Conservation (phyloP, 352 stramenopile genomes). For the Aphanomyces stellatus region DNA sequence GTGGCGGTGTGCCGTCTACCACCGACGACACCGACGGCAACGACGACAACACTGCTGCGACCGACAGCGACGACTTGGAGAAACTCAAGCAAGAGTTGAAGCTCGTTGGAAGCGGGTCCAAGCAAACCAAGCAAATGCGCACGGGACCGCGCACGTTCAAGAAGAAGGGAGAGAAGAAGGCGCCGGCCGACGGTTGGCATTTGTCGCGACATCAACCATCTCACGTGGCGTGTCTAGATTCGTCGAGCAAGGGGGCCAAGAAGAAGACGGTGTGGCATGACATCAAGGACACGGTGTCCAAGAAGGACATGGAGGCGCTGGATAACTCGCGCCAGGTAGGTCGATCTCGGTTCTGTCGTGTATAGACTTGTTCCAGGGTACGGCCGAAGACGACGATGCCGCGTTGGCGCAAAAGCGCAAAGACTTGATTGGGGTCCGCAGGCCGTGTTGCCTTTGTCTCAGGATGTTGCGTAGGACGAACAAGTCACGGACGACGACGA, state of each 20-base stretch:
- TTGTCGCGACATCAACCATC: background rate
- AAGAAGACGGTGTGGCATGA: constrained; percentile 33
- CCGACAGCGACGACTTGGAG: constrained; percentile 9
- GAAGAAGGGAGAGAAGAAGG: constrained; percentile 18
- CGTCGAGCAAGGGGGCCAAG: constrained; percentile 41
- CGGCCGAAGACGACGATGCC: constrained; percentile 58
- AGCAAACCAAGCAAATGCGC: constrained; percentile 13
- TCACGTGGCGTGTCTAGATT: background rate
- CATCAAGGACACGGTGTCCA: constrained; percentile 57
- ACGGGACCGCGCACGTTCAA: constrained; percentile 7
- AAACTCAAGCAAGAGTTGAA: constrained; percentile 15
- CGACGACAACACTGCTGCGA: no score
- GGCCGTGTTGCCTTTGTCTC: background rate
- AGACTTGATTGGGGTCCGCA: constrained; percentile 70
- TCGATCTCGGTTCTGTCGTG: constrained; percentile 14
- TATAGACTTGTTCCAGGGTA: constrained; percentile 28
- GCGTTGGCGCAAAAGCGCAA: constrained; percentile 62
- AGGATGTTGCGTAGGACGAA: constrained; percentile 37
- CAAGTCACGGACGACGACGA: constrained; percentile 65
- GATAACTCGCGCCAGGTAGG: constrained; percentile 62
- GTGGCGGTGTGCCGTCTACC: background rate
- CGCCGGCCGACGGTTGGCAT: constrained; percentile 8
- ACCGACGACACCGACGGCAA: constrained; percentile 6
- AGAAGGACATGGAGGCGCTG: constrained; percentile 67
- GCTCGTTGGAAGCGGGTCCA: constrained; percentile 5